A percentile compares a stretch with the other conserved stretches of the same genome.
These are phyloP conservation scores for Afroboletus lepidellus DNA, from an alignment of 1,284 basidiomycete genomes.

Conservation along the genomic window DNA sequence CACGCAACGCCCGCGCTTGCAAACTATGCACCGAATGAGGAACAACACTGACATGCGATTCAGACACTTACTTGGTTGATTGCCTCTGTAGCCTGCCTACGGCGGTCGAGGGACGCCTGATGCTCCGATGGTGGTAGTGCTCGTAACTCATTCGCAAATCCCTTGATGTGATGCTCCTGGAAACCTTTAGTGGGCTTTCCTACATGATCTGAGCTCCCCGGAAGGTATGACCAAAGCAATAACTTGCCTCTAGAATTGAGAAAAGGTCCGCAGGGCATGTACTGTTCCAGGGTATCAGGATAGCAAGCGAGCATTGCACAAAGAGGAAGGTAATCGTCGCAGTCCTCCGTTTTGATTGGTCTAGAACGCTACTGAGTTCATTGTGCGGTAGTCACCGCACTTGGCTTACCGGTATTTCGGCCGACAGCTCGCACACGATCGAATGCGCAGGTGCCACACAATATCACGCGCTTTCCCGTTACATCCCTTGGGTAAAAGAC, in stretches of 20 bases:
- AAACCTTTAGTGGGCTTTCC: slow-evolving; percentile 28
- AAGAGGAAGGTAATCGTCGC: slow-evolving; percentile 8
- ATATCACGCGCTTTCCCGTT: slow-evolving; percentile 27
- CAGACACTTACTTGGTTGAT: slow-evolving; percentile 12
- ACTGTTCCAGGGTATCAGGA: slow-evolving; percentile 19
- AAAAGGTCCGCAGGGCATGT: slow-evolving; percentile 30
- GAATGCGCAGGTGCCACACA: slow-evolving; percentile 33
- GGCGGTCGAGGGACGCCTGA: slow-evolving; percentile 23
- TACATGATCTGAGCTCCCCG: slow-evolving; percentile 11
- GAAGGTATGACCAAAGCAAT: not conserved
- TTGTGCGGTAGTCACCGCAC: not conserved
- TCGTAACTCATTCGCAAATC: slow-evolving; percentile 19
- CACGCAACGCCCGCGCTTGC: slow-evolving; percentile 25
- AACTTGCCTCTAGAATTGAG: slow-evolving; percentile 23
- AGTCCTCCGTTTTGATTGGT: slow-evolving; percentile 20
- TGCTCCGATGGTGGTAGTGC: slow-evolving; percentile 14
- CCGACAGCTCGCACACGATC: slow-evolving; percentile 27
- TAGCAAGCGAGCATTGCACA: slow-evolving; percentile 12
- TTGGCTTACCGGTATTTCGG: slow-evolving; percentile 27
- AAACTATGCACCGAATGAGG: slow-evolving; percentile 24
- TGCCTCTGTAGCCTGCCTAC: slow-evolving; percentile 11
- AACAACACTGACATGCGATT: not conserved
- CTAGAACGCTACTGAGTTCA: slow-evolving; percentile 4
- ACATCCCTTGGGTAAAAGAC: slow-evolving; percentile 22
- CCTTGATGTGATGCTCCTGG: slow-evolving; percentile 18